These are phyloP conservation scores for Tricholoma bakamatsutake DNA, from an alignment of 768 basidiomycete genomes.

Conservation along the genomic window DNA sequence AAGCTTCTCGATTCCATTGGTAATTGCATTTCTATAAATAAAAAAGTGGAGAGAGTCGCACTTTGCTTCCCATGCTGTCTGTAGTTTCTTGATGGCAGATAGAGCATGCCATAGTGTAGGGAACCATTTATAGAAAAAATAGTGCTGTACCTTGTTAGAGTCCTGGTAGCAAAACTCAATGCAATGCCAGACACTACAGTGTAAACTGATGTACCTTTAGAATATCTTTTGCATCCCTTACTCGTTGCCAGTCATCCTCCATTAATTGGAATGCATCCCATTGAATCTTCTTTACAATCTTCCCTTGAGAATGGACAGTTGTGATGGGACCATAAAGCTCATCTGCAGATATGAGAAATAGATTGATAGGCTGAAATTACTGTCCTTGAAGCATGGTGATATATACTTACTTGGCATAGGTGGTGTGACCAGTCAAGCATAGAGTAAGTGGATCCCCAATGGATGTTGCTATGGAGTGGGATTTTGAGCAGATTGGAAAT, in stretches of 20 bases:
- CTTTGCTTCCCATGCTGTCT: conserved; percentile 11
- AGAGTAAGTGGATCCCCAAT: conserved; percentile 1
- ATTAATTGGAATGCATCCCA: conserved; percentile 8
- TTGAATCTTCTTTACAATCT: conserved; percentile 6
- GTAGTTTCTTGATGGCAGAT: too few relatives aligned
- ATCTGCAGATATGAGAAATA: conserved; percentile 8
- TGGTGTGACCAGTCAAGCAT: conserved; percentile 4
- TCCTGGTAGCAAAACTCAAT: neutral
- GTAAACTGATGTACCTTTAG: conserved; percentile 3
- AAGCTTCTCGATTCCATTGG: conserved; percentile 6
- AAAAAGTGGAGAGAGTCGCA: neutral
- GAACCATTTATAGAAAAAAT: conserved; percentile 14
- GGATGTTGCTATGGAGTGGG: conserved; percentile 15
- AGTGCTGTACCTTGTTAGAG: conserved; percentile 4
- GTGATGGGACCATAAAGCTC: conserved; percentile 7
- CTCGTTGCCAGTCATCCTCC: conserved; percentile 8
- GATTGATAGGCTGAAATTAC: conserved; percentile 7
- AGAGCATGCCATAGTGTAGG: too few relatives aligned
- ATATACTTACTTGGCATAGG: conserved; percentile 1
- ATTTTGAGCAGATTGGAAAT: conserved; percentile 12
- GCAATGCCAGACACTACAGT: neutral
- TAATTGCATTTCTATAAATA: neutral
- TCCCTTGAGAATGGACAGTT: conserved; percentile 1
- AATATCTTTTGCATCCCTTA: conserved; percentile 5
- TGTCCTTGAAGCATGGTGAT: neutral